phyloP scores from a whole-genome alignment of 1,139 yeast species.

The Meyerozyma sp. region DNA sequence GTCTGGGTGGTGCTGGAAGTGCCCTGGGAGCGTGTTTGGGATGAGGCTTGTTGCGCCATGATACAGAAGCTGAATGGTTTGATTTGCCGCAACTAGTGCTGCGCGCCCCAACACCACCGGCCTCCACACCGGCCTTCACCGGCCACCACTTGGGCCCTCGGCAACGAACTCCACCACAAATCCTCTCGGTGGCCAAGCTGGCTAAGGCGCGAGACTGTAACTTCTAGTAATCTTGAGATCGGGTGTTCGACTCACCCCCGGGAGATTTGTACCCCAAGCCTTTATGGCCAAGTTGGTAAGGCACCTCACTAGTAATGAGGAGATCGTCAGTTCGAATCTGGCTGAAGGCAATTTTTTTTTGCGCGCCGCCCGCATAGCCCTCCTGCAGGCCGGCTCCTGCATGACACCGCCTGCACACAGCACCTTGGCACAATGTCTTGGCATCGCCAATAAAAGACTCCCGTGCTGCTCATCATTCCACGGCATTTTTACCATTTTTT shows the following conservation, averaged over 20 bases:
- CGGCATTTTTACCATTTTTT: background rate
- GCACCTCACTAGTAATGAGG: constrained; percentile 91
- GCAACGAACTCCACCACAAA: background rate
- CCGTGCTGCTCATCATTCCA: background rate
- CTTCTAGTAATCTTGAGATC: constrained; percentile 14
- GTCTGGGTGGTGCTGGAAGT: background rate
- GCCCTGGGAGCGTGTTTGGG: background rate
- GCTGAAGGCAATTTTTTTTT: constrained; percentile 56
- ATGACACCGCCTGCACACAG: background rate
- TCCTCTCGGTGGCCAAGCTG: constrained; percentile 17
- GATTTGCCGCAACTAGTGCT: background rate
- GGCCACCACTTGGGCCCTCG: background rate
- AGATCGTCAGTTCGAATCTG: constrained; percentile 88
- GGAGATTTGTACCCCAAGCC: constrained; percentile 8
- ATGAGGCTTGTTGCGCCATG: background rate
- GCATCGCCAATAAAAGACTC: constrained; percentile 1
- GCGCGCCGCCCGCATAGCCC: constrained; percentile 2
- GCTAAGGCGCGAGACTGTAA: constrained; percentile 17
- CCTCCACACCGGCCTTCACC: no score
- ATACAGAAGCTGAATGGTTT: background rate
- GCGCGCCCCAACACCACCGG: no score
- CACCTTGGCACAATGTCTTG: constrained; percentile 1
- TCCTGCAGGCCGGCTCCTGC: background rate
- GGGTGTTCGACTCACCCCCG: constrained; percentile 18
- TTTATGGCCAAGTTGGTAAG: constrained; percentile 73